Conservation (phyloP, 2,329 filamentous ascomycete genomes). For the Cadophora malorum region DNA sequence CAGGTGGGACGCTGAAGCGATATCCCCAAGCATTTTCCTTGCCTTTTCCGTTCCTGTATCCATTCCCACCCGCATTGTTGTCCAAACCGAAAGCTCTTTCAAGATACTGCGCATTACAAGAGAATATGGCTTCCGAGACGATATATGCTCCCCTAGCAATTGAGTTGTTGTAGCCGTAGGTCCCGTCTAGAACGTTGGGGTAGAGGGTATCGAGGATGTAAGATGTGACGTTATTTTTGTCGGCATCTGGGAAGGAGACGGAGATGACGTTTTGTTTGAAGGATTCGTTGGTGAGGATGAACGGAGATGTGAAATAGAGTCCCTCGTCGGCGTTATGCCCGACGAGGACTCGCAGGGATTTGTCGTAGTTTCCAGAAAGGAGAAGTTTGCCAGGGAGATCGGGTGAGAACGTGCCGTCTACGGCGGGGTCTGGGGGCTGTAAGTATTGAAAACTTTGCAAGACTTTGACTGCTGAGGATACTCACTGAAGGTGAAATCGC, state of each 20-base stretch:
- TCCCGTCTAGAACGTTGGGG: conserved; percentile 53
- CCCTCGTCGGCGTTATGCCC: conserved; percentile 54
- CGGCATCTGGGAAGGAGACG: conserved; percentile 29
- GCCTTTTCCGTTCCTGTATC: no score
- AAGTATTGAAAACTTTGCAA: conserved; percentile 27
- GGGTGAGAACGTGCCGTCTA: conserved; percentile 58
- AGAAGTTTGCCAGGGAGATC: conserved; percentile 54
- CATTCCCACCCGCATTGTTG: not conserved
- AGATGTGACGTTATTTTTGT: conserved; percentile 38
- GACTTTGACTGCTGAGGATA: not conserved
- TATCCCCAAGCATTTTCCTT: conserved; percentile 56
- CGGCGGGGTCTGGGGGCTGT: conserved; percentile 45
- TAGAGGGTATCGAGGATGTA: conserved; percentile 55
- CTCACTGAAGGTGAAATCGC: conserved; percentile 50
- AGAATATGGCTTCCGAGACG: conserved; percentile 52
- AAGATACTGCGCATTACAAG: conserved; percentile 60
- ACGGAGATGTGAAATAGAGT: conserved; percentile 49
- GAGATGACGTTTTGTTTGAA: conserved; percentile 28
- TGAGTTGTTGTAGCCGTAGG: conserved; percentile 52
- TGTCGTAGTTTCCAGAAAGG: conserved; percentile 51
- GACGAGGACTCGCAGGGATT: conserved; percentile 52
- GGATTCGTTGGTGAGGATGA: conserved; percentile 26
- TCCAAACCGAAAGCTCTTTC: conserved; percentile 48
- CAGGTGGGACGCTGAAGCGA: conserved; percentile 58
- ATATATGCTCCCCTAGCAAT: conserved; percentile 52